phyloP scores from a whole-genome alignment of 225 moss, liverwort and hornwort genomes.

The Pseudoscleropodium purum region DNA sequence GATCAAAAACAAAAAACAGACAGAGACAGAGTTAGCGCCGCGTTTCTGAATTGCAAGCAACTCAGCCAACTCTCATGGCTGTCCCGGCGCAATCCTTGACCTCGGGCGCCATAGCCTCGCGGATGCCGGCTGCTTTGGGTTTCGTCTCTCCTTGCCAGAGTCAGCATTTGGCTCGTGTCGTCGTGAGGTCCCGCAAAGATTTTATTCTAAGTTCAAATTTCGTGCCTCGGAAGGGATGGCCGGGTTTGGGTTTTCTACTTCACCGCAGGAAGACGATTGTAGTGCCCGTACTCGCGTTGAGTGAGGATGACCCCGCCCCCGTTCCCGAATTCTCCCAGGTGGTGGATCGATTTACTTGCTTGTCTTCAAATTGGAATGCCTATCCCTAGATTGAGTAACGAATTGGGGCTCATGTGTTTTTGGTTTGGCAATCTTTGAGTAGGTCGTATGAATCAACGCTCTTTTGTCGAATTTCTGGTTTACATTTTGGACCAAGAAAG shows the following conservation, averaged over 20 bases:
- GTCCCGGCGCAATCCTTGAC: neutral
- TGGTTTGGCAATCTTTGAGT: neutral
- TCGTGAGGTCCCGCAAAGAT: neutral
- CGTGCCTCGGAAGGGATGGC: neutral
- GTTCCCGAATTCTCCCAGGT: conserved; percentile 18
- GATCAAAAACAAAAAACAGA: too few species aligned
- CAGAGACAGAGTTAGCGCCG: neutral
- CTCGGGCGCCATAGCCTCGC: neutral
- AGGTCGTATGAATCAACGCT: neutral
- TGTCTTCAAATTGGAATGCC: neutral
- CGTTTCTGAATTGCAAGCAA: neutral
- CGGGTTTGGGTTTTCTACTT: neutral
- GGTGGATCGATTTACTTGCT: neutral
- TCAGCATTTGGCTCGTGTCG: neutral
- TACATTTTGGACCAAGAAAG: neutral
- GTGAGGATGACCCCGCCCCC: conserved; percentile 4
- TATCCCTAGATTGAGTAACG: neutral
- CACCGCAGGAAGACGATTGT: neutral
- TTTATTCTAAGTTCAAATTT: neutral
- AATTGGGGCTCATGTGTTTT: neutral
- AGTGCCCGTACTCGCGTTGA: neutral
- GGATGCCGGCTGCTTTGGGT: neutral
- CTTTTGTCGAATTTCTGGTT: neutral
- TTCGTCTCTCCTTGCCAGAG: neutral
- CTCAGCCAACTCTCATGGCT: neutral